A percentile compares a stretch with the other conserved stretches of the same genome.
Evolutionary conservation across 495 filamentous ascomycete genomes (phyloP).

Genomic region (Podospora pseudocomata): DNA sequence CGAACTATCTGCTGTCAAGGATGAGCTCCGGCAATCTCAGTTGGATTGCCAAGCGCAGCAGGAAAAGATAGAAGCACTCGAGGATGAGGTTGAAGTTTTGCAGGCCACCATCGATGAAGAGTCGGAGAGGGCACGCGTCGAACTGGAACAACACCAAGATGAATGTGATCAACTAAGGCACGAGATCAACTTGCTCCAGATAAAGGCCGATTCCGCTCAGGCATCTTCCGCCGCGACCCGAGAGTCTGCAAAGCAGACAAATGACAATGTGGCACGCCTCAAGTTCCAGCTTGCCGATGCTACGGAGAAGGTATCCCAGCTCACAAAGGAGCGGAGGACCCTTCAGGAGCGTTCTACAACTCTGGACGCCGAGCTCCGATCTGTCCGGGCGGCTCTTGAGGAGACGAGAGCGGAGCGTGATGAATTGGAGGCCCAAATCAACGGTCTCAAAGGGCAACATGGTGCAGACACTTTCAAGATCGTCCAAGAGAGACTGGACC

Average conservation of each 20-base stretch:
- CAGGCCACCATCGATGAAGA: slow-evolving; percentile 74
- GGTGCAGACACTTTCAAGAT: slow-evolving; percentile 53
- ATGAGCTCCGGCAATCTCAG: slow-evolving; percentile 65
- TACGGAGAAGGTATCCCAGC: slow-evolving; percentile 33
- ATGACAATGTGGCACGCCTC: slow-evolving; percentile 29
- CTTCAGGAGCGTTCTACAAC: slow-evolving; percentile 61
- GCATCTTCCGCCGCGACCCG: slow-evolving; percentile 22
- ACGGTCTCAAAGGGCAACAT: slow-evolving; percentile 42
- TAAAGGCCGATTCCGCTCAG: slow-evolving; percentile 20
- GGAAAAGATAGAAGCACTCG: slow-evolving; percentile 68
- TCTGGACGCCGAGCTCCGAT: slow-evolving; percentile 58
- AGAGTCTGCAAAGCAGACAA: slow-evolving; percentile 29
- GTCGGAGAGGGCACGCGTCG: slow-evolving; percentile 61
- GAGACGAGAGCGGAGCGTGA: slow-evolving; percentile 62
- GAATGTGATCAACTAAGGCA: slow-evolving; percentile 50
- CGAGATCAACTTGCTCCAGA: slow-evolving; percentile 40
- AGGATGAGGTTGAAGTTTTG: slow-evolving; percentile 76
- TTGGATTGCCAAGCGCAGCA: slow-evolving; percentile 59
- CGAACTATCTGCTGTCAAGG: slow-evolving; percentile 55
- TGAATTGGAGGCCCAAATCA: slow-evolving; percentile 57
- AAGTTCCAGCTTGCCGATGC: slow-evolving; percentile 35
- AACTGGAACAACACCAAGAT: slow-evolving; percentile 45
- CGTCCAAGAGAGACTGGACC: slow-evolving; percentile 60
- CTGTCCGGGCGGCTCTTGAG: slow-evolving; percentile 49
- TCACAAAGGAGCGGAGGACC: slow-evolving; percentile 55